A percentile compares a stretch with the other conserved stretches of the same genome.
phyloP scores from a whole-genome alignment of 148 eudicot genomes.

The Agrostemma githago region DNA sequence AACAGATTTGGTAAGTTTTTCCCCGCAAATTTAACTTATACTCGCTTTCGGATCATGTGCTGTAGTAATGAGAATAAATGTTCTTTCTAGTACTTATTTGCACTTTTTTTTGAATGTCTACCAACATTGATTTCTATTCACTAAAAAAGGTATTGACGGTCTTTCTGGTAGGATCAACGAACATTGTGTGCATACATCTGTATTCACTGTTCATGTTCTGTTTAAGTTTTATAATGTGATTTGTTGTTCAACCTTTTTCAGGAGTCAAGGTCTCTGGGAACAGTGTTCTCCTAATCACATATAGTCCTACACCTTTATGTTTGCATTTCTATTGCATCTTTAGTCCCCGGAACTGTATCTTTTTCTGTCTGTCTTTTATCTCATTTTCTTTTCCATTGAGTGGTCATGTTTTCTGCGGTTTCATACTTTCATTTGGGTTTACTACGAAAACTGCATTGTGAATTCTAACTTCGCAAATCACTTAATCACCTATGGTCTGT shows the following conservation, averaged over 20 bases:
- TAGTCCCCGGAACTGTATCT: too few species aligned
- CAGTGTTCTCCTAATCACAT: not conserved
- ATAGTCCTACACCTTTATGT: not conserved
- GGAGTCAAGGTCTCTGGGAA: not conserved
- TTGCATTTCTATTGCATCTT: not conserved
- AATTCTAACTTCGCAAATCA: not conserved
- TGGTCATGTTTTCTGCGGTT: not conserved
- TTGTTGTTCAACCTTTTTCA: not conserved
- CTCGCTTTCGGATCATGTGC: not conserved
- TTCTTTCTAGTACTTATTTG: not conserved
- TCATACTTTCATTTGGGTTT: not conserved
- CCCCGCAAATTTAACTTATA: slow-evolving; percentile 9
- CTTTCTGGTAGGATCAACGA: not conserved
- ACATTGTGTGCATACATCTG: not conserved
- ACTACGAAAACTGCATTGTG: not conserved
- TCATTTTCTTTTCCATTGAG: not conserved
- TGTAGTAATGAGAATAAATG: not conserved
- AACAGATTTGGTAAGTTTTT: slow-evolving; percentile 62
- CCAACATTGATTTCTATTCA: not conserved
- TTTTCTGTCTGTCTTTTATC: slow-evolving; percentile 1
- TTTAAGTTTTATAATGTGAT: not conserved
- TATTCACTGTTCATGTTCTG: not conserved
- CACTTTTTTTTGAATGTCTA: not conserved
- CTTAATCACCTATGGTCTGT: too few species aligned
- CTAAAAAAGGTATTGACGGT: not conserved